These are phyloP conservation scores for Neopestalotiopsis clavispora DNA, from an alignment of 2,329 filamentous ascomycete genomes.

Conservation along the genomic window DNA sequence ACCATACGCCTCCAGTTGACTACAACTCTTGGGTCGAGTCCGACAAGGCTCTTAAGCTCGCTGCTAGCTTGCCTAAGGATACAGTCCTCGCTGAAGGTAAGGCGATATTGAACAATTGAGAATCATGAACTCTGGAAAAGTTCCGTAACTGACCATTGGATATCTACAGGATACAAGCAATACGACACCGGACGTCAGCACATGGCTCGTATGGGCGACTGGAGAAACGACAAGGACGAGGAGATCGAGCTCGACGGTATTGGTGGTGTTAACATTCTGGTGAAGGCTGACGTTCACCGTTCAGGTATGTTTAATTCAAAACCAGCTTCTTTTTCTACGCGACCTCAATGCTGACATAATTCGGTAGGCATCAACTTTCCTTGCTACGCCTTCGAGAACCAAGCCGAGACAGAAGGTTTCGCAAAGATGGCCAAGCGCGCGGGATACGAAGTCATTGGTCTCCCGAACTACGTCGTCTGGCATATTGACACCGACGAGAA, in stretches of 20 bases:
- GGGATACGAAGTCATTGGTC: slow-evolving; percentile 87
- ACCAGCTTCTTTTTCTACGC: not conserved
- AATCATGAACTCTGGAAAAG: slow-evolving; percentile 21
- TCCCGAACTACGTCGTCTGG: slow-evolving; percentile 99
- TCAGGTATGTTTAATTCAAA: slow-evolving; percentile 65
- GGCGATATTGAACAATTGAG: slow-evolving; percentile 13
- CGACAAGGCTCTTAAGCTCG: slow-evolving; percentile 77
- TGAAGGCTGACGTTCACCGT: slow-evolving; percentile 97
- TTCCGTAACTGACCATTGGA: slow-evolving; percentile 16
- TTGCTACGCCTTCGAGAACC: slow-evolving; percentile 95
- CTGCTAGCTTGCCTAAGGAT: slow-evolving; percentile 76
- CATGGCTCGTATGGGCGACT: slow-evolving; percentile 91
- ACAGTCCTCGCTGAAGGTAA: slow-evolving; percentile 88
- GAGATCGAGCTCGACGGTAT: slow-evolving; percentile 94
- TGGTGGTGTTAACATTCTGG: slow-evolving; percentile 94
- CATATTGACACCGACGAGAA: slow-evolving; percentile 98
- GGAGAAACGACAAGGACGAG: slow-evolving; percentile 88
- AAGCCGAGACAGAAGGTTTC: slow-evolving; percentile 98
- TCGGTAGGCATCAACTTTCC: slow-evolving; percentile 91
- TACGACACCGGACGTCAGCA: slow-evolving; percentile 89
- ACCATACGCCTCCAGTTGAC: slow-evolving; percentile 67
- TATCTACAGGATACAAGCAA: slow-evolving; percentile 78
- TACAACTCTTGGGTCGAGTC: slow-evolving; percentile 99
- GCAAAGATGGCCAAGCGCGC: slow-evolving; percentile 98
- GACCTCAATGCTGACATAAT: not conserved